Base-by-base conservation (phyloP, 768 basidiomycete genomes). In the Naematelia encephala region DNA sequence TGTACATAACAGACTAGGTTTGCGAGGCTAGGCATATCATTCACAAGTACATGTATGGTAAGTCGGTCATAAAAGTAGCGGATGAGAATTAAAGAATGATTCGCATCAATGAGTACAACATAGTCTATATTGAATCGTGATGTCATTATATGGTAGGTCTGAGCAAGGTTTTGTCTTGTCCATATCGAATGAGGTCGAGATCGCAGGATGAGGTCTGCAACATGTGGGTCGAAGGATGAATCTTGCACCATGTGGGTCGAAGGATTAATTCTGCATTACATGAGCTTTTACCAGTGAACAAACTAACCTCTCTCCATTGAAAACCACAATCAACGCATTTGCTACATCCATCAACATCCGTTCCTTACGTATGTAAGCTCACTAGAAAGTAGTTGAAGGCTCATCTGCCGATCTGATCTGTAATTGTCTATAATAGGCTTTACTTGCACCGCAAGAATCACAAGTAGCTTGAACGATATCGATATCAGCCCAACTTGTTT, bases 391-490 rank as follows among this genome's bases (percentile, higher is more conserved):
- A 29, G 77, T 78, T 75, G 77, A 77, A 4, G 77, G 77, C 49
- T 78, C 77, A 64, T 78, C 77, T 1, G 77, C 77, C 44, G 72
- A 93, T 46, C 94, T 80, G 61, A 97, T 99, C 75, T 99, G 96
- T 13, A 98, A 80, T 80, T 97, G 92, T 73, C 92, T 90, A 79
- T 89, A 99, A 77, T 92, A 97, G 3, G 94, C 93, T 49, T 86
- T 80, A 47, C 84, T 82, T 72, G 87, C 81, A 71, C 93, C 92
- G 75, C 94, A 99, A 67, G 91, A 91, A 8, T 81, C 81, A 67
- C 84, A 84, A n/a, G 80, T 77, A 0, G 80, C 84, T 83, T 66
- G 43, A 27, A 81, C 81, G 70, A 50, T 1, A 54, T 10, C 39
- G 0, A 11, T 1, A 45, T 54, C 51, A 62, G 52, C 57, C 51